These are phyloP conservation scores for Thuja plicata DNA, from an alignment of 83 land plant species.

Conservation along the genomic window DNA sequence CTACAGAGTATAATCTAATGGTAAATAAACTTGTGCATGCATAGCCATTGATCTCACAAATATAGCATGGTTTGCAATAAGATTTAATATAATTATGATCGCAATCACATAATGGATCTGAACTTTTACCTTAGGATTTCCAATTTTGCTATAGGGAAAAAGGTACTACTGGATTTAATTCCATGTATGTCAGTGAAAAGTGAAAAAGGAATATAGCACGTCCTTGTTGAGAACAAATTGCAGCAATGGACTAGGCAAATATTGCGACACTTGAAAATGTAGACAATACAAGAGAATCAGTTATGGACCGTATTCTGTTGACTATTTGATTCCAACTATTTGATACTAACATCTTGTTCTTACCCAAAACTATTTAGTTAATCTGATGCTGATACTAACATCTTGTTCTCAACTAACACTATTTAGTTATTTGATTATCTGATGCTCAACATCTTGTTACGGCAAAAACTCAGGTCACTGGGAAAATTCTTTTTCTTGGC, in stretches of 20 bases:
- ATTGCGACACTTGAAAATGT: neutral
- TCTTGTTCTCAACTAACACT: neutral
- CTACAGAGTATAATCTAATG: neutral
- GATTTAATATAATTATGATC: neutral
- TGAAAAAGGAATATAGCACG: neutral
- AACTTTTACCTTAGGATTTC: neutral
- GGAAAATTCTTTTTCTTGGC: neutral
- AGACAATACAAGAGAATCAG: neutral
- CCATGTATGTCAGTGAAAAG: neutral
- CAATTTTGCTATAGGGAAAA: neutral
- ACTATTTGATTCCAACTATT: neutral
- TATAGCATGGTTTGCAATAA: neutral
- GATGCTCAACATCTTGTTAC: neutral
- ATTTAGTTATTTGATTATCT: neutral
- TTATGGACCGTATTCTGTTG: neutral
- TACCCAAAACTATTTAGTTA: neutral
- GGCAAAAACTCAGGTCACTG: neutral
- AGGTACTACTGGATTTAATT: neutral
- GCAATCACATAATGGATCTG: neutral
- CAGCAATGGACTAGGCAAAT: neutral
- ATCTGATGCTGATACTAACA: neutral
- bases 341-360: neutral
- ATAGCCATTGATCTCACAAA: neutral
- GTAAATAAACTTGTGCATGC: neutral
- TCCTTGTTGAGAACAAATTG: neutral